Conservation (phyloP, 1,284 basidiomycete genomes). For the Fomitopsis palustris region DNA sequence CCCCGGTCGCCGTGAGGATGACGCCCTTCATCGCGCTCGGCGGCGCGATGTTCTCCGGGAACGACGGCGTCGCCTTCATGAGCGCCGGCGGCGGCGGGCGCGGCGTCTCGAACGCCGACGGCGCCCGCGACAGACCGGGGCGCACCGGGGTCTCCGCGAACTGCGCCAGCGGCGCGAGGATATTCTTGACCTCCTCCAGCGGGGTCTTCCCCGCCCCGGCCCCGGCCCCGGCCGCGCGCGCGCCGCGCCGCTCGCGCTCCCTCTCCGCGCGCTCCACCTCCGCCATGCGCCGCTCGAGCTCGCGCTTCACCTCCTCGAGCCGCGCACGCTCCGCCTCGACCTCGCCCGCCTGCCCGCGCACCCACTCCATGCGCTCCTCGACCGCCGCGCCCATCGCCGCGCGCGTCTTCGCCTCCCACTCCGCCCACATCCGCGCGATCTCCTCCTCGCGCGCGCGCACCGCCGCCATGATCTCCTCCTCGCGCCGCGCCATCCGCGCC, state of each 20-base stretch:
- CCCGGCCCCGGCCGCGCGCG: neutral
- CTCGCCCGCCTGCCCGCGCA: constrained; percentile 48
- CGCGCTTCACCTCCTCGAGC: constrained; percentile 40
- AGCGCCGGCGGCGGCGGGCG: constrained; percentile 25
- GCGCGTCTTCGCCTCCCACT: constrained; percentile 53
- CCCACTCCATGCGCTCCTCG: constrained; percentile 52
- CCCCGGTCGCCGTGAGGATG: constrained; percentile 70
- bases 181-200: constrained; percentile 71
- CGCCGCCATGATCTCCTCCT: constrained; percentile 62
- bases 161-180: constrained; percentile 50
- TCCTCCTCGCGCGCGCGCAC: constrained; percentile 43
- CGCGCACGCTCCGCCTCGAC: constrained; percentile 48
- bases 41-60: constrained; percentile 22
- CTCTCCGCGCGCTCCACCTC: constrained; percentile 36
- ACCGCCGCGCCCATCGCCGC: constrained; percentile 45
- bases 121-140: constrained; percentile 25
- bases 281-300: constrained; percentile 44
- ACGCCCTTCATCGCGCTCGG: constrained; percentile 82
- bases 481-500: constrained; percentile 60
- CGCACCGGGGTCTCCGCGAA: constrained; percentile 29
- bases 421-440: constrained; percentile 48
- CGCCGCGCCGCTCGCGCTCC: constrained; percentile 28
- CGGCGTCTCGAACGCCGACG: constrained; percentile 38
- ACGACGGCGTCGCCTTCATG: constrained; percentile 13
- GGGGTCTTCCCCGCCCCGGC: constrained; percentile 55